These are phyloP conservation scores for Monosporascus sp. DNA, from an alignment of 2,329 filamentous ascomycete species.

Conservation along the genomic window DNA sequence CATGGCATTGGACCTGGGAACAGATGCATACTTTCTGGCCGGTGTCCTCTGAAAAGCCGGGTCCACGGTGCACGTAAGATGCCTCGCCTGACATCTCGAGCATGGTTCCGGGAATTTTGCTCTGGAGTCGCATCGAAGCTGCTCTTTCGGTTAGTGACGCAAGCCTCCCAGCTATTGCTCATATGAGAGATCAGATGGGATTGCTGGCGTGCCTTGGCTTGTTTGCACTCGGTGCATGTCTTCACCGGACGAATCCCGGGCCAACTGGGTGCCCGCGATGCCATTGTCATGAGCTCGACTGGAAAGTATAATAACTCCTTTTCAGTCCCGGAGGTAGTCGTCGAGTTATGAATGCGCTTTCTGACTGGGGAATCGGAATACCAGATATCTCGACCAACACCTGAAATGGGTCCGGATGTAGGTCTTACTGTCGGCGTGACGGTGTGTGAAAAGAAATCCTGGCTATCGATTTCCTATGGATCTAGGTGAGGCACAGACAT, in stretches of 20 bases:
- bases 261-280: constrained; percentile 17
- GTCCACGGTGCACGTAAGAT: constrained; percentile 23
- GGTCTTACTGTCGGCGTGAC: background rate
- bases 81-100: constrained; percentile 22
- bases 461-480: no score
- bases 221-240: constrained; percentile 27
- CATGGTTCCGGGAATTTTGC: constrained; percentile 26
- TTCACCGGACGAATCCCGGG: constrained; percentile 20
- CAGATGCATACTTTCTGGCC: constrained; percentile 21
- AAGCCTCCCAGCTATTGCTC: background rate
- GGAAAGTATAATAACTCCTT: background rate
- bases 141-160: background rate
- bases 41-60: constrained; percentile 26
- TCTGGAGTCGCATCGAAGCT: constrained; percentile 28
- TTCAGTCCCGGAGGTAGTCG: background rate
- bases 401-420: background rate
- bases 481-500: no score
- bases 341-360: background rate
- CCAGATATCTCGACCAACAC: background rate
- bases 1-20: background rate
- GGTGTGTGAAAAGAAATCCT: no score
- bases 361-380: background rate
- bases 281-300: constrained; percentile 9
- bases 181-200: background rate
- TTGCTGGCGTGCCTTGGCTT: constrained; percentile 18